Conservation (phyloP, 176 grass and related monocot genomes). For the Aegilops tauschii region DNA sequence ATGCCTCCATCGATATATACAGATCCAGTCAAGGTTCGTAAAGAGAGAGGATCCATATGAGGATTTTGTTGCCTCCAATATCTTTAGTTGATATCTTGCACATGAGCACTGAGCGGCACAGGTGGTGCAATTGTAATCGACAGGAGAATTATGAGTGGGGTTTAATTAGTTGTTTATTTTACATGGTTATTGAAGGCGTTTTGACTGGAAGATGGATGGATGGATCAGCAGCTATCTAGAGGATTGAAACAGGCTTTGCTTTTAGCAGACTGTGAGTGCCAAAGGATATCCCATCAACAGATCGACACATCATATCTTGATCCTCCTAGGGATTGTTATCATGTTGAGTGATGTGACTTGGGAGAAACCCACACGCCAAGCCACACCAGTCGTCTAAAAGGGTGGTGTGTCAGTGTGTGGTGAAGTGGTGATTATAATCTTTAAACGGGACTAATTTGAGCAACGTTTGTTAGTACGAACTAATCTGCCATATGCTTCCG, state of each 20-base stretch:
- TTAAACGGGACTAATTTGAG: no score
- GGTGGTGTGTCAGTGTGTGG: no score
- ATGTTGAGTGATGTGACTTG: background rate
- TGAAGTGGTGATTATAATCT: no score
- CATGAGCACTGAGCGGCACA: background rate
- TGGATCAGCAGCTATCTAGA: background rate
- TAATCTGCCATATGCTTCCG: no score
- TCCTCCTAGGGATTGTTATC: background rate
- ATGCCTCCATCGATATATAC: no score
- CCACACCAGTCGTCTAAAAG: background rate
- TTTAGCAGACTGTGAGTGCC: constrained; percentile 16
- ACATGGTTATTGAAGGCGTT: background rate
- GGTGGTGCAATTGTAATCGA: background rate
- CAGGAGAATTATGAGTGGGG: background rate
- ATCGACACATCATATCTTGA: background rate
- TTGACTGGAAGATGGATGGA: background rate
- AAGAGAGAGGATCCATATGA: background rate
- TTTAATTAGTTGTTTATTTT: background rate
- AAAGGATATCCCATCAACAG: background rate
- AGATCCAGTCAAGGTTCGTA: background rate
- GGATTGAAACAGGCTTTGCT: background rate
- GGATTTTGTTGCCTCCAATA: background rate
- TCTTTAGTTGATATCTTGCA: background rate
- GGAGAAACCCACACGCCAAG: background rate
- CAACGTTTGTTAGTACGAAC: no score